Conservation (phyloP, 495 filamentous ascomycete genomes). For the Pyrenula massariospora region DNA sequence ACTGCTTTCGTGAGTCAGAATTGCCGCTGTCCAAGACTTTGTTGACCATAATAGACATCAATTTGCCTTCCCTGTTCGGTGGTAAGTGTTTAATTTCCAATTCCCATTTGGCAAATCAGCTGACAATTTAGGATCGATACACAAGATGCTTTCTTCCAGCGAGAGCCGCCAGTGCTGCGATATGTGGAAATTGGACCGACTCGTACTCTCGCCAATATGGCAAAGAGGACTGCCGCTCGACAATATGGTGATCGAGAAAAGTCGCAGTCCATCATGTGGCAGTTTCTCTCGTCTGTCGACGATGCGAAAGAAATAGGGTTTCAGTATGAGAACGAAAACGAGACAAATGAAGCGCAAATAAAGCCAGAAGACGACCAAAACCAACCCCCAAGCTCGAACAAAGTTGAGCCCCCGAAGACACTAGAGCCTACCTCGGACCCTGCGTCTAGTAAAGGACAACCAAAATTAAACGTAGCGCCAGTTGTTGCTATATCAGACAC, state of each 20-base stretch:
- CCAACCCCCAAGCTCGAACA: too few relatives aligned
- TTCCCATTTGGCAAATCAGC: too few relatives aligned
- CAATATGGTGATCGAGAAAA: slow-evolving; percentile 99
- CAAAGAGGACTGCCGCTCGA: slow-evolving; percentile 83
- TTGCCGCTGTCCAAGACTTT: too few relatives aligned
- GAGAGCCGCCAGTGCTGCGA: slow-evolving; percentile 86
- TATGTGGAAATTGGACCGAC: slow-evolving; percentile 96
- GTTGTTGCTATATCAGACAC: slow-evolving; percentile 77
- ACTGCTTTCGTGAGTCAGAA: too few relatives aligned
- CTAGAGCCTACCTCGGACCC: slow-evolving; percentile 26
- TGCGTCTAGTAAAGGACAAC: slow-evolving; percentile 42
- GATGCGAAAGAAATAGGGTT: slow-evolving; percentile 99
- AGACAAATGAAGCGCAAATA: slow-evolving; percentile 48
- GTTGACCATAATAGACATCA: too few relatives aligned
- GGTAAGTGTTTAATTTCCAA: too few relatives aligned
- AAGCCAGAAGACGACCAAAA: too few relatives aligned
- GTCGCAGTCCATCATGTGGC: slow-evolving; percentile 87
- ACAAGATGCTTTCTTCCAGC: slow-evolving; percentile 91
- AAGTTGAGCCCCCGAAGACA: too few relatives aligned
- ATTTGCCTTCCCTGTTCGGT: slow-evolving; percentile 95
- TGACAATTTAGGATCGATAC: slow-evolving; percentile 95
- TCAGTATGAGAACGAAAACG: slow-evolving; percentile 89
- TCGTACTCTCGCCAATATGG: slow-evolving; percentile 97
- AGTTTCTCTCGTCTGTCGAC: slow-evolving; percentile 99
- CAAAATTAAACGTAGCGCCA: slow-evolving; percentile 66